Conservation (phyloP, 768 basidiomycete genomes). For the Tulasnella sp. region DNA sequence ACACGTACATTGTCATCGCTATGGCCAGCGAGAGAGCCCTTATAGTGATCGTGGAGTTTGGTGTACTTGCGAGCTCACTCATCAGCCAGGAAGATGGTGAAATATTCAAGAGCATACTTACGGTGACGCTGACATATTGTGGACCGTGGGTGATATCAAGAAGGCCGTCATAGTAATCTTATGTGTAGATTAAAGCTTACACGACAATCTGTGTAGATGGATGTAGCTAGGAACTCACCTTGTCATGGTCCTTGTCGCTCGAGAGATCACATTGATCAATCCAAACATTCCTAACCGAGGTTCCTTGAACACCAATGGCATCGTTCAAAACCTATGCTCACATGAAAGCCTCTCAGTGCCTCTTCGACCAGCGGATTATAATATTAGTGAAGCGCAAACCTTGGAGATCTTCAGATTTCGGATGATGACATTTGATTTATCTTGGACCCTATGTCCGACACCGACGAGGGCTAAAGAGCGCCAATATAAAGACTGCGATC, state of each 20-base stretch:
- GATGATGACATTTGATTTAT: constrained; percentile 36
- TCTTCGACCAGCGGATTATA: no score
- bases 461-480: constrained; percentile 30
- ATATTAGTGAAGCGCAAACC: constrained; percentile 32
- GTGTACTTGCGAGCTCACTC: no score
- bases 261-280: not conserved
- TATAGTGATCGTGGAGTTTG: constrained; percentile 29
- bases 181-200: no score
- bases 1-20: constrained; percentile 30
- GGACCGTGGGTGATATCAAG: constrained; percentile 35
- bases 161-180: constrained; percentile 34
- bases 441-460: constrained; percentile 34
- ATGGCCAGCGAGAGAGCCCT: constrained; percentile 33
- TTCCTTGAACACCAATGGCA: no score
- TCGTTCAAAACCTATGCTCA: no score
- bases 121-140: constrained; percentile 22
- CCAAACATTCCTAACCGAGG: not conserved
- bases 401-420: constrained; percentile 39
- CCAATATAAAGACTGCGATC: no score
- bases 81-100: no score
- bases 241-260: not conserved
- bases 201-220: no score
- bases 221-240: no score
- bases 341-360: no score
- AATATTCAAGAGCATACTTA: no score